phyloP scores from a whole-genome alignment of 1,284 basidiomycete genomes.

The Marasmius oreades region DNA sequence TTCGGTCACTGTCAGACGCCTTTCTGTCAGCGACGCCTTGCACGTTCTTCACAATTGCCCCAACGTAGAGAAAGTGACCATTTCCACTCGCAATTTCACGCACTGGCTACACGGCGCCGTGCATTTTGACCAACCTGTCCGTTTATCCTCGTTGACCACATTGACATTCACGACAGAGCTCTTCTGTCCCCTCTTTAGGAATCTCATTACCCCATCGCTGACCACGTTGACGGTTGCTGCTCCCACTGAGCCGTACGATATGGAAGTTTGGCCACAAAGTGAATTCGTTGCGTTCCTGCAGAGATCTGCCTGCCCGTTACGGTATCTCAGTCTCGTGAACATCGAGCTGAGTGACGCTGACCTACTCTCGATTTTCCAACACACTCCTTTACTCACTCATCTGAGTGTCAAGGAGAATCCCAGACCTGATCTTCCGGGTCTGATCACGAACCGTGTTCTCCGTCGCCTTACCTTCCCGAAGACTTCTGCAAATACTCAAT shows the following conservation, averaged over 20 bases:
- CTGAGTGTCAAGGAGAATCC: not conserved
- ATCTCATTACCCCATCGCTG: not conserved
- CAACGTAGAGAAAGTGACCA: not conserved
- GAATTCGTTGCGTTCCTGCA: not conserved
- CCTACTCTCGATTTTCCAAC: not conserved
- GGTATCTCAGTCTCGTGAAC: not conserved
- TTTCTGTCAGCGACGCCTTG: not conserved
- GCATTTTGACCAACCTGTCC: not conserved
- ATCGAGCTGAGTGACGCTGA: not conserved
- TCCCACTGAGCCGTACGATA: not conserved
- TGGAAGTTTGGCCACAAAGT: not conserved
- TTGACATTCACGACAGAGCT: not conserved
- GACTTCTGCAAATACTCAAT: not conserved
- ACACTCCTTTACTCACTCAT: not conserved
- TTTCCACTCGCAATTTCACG: not conserved
- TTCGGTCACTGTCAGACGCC: not conserved
- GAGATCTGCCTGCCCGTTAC: not conserved
- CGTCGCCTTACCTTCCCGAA: conserved; percentile 1
- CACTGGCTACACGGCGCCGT: not conserved
- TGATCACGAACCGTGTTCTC: not conserved
- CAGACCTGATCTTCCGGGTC: not conserved
- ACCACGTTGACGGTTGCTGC: not conserved
- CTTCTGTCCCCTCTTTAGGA: not conserved
- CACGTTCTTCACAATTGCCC: not conserved
- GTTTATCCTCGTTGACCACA: not conserved